Conservation (phyloP, 257 asterid genomes). For the Osmanthus fragrans region DNA sequence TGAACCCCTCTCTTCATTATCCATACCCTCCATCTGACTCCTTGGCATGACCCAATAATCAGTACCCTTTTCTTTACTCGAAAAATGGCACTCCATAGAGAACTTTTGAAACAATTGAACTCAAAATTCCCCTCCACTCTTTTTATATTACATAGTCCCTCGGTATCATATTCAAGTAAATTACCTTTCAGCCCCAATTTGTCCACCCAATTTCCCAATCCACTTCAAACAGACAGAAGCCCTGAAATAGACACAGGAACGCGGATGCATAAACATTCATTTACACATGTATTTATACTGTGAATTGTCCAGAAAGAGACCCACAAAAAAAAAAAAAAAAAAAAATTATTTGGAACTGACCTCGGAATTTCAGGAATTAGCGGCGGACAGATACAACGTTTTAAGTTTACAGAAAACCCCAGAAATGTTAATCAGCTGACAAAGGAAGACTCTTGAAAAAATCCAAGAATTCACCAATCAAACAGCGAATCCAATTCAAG, state of each 20-base stretch:
- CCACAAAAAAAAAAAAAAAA: no score
- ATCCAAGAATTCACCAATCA: slow-evolving; percentile 17
- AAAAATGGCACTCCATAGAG: slow-evolving; percentile 26
- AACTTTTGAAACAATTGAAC: neutral
- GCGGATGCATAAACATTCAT: neutral
- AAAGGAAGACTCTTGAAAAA: slow-evolving; percentile 2
- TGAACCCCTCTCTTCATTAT: slow-evolving; percentile 26
- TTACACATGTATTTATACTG: neutral
- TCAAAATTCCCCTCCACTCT: neutral
- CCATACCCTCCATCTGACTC: slow-evolving; percentile 37
- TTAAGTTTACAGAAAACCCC: slow-evolving; percentile 1
- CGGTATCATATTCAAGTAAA: neutral
- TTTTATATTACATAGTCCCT: neutral
- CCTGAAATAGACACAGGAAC: neutral
- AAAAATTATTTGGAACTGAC: neutral
- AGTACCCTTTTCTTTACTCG: slow-evolving; percentile 20
- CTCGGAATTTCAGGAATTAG: neutral
- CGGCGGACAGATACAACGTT: neutral
- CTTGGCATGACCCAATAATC: slow-evolving; percentile 28
- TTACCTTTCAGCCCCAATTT: neutral
- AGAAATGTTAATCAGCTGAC: slow-evolving; percentile 10
- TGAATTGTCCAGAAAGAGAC: neutral
- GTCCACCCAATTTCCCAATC: neutral
- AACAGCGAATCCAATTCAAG: neutral
- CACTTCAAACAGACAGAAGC: neutral